These are phyloP conservation scores for Microdochium paspali DNA, from an alignment of 2,329 filamentous ascomycete genomes.

Conservation along the genomic window DNA sequence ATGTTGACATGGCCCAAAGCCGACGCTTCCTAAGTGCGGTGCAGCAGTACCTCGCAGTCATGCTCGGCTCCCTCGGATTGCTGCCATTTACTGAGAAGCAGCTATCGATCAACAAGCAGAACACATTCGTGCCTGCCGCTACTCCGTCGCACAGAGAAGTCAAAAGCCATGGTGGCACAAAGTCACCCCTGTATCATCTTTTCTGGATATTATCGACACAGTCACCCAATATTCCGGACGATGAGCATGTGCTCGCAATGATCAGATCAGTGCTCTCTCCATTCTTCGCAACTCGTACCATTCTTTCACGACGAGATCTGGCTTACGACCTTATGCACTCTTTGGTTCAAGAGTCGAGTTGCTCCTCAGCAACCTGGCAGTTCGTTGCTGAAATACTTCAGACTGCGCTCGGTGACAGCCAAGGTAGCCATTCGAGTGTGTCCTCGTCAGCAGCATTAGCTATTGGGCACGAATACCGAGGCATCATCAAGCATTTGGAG, in stretches of 20 bases:
- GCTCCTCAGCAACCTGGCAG: conserved; percentile 41
- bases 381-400: conserved; percentile 37
- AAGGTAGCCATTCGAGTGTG: conserved; percentile 25
- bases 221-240: conserved; percentile 36
- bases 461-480: conserved; percentile 60
- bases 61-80: conserved; percentile 42
- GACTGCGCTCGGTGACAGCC: conserved; percentile 28
- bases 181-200: conserved; percentile 57
- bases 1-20: conserved; percentile 31
- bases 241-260: conserved; percentile 33
- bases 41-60: conserved; percentile 36
- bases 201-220: conserved; percentile 48
- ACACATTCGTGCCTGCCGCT: conserved; percentile 51
- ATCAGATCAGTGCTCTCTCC: conserved; percentile 44
- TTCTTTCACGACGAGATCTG: conserved; percentile 33
- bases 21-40: conserved; percentile 47
- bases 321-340: conserved; percentile 41
- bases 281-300: conserved; percentile 43
- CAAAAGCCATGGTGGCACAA: conserved; percentile 39
- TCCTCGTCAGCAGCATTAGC: conserved; percentile 32
- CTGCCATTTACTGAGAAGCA: conserved; percentile 56
- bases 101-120: conserved; percentile 37
- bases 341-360: conserved; percentile 32
- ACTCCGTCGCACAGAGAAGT: conserved; percentile 56
- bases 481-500: conserved; percentile 58